Percentiles rank a stretch among this genome's conserved stretches.
Conservation (phyloP, 352 stramenopile species). For the Plasmopara muralis region DNA sequence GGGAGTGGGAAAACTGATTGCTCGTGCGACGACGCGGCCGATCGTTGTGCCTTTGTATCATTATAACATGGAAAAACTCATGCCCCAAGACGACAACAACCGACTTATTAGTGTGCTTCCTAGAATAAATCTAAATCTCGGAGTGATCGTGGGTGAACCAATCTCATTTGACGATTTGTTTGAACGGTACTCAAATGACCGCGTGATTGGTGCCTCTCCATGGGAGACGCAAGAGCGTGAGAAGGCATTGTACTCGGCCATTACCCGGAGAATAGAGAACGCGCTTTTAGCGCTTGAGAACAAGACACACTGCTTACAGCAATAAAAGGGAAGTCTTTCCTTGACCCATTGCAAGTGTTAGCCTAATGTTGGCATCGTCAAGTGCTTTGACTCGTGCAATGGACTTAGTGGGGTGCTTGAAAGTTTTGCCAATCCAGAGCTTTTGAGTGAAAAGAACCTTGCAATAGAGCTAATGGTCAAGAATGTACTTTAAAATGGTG, state of each 20-base stretch:
- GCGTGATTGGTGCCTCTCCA: conserved; percentile 33
- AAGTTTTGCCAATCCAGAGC: too few relatives aligned
- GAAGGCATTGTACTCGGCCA: conserved; percentile 75
- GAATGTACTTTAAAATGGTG: too few relatives aligned
- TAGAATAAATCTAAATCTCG: conserved; percentile 38
- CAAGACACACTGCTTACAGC: conserved; percentile 17
- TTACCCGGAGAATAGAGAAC: conserved; percentile 78
- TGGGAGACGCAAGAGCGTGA: conserved; percentile 64
- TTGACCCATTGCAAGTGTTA: background rate
- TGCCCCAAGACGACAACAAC: conserved; percentile 77
- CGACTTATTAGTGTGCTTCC: conserved; percentile 63
- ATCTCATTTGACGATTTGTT: conserved; percentile 82
- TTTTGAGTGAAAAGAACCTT: too few relatives aligned
- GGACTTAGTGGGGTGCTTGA: too few relatives aligned
- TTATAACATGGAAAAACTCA: conserved; percentile 82
- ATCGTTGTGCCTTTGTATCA: conserved; percentile 85
- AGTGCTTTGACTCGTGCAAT: background rate
- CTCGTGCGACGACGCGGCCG: conserved; percentile 50
- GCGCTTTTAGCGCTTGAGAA: conserved; percentile 57
- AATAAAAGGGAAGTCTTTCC: conserved; percentile 9
- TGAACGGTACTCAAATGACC: conserved; percentile 42
- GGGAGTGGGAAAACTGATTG: conserved; percentile 83
- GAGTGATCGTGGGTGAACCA: conserved; percentile 62
- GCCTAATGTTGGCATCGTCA: background rate
- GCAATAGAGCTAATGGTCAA: too few relatives aligned